Conservation (phyloP, 495 filamentous ascomycete genomes). For the Thozetella sp. region DNA sequence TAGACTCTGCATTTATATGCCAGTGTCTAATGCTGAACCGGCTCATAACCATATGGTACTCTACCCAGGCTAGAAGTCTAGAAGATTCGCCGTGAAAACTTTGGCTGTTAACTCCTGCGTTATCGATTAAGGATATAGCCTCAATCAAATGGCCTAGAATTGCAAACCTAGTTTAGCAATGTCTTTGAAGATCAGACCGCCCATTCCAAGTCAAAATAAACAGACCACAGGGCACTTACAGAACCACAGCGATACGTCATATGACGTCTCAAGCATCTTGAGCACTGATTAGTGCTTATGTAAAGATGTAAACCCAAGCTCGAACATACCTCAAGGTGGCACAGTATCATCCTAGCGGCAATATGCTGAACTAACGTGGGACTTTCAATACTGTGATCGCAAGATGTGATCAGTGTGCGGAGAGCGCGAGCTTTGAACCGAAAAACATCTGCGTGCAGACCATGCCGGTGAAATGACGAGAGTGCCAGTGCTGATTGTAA, state of each 20-base stretch:
- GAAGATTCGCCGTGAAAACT: not conserved
- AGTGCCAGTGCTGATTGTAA: constrained; percentile 14
- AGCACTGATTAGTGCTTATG: not conserved
- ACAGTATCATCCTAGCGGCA: constrained; percentile 15
- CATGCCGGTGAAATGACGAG: constrained; percentile 16
- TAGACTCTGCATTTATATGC: not conserved
- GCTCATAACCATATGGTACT: not conserved
- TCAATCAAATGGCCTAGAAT: not conserved
- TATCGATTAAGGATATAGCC: not conserved
- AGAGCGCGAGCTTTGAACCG: constrained; percentile 17
- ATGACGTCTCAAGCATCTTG: not conserved
- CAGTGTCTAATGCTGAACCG: not conserved
- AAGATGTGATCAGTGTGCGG: constrained; percentile 4
- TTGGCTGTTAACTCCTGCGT: not conserved
- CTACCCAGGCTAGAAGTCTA: not conserved
- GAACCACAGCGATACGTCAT: not conserved
- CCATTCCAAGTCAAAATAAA: not conserved
- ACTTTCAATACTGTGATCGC: constrained; percentile 7
- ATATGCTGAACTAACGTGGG: constrained; percentile 12
- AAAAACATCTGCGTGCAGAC: constrained; percentile 11
- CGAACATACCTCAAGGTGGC: constrained; percentile 17
- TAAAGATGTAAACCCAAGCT: not conserved
- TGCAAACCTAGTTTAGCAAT: not conserved
- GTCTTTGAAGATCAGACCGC: not conserved
- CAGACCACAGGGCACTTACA: not conserved